Conservation (phyloP, 164 flowering plant genomes). For the Chimonanthus salicifolius region DNA sequence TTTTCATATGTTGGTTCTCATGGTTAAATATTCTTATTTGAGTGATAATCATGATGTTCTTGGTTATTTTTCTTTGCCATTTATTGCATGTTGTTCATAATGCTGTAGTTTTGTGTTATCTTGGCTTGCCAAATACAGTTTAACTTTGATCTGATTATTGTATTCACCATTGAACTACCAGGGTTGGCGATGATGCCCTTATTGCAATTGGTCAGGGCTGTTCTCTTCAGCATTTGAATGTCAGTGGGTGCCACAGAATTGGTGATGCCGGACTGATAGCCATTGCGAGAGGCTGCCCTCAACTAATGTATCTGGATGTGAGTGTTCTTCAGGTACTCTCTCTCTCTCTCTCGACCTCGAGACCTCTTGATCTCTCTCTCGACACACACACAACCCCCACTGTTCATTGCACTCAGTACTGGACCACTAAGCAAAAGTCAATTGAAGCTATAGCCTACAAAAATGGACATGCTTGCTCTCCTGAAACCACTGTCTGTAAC, state of each 20-base stretch:
- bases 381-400: no score
- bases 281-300: constrained; percentile 80
- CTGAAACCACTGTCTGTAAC: no score
- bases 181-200: constrained; percentile 88
- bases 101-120: background rate
- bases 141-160: constrained; percentile 1
- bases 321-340: constrained; percentile 79
- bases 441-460: no score
- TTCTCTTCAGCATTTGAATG: constrained; percentile 62
- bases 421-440: no score
- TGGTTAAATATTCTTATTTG: background rate
- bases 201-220: constrained; percentile 76
- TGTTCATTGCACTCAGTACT: no score
- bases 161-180: constrained; percentile 20
- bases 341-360: constrained; percentile 7
- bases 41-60: background rate
- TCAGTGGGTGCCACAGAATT: constrained; percentile 83
- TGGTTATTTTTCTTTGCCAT: background rate
- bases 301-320: constrained; percentile 57
- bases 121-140: background rate
- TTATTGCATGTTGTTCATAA: background rate
- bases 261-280: constrained; percentile 82
- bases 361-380: background rate
- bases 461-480: no score
- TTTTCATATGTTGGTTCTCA: background rate